phyloP scores from a whole-genome alignment of 176 grass and related monocot species.

The Oryza australiensis region DNA sequence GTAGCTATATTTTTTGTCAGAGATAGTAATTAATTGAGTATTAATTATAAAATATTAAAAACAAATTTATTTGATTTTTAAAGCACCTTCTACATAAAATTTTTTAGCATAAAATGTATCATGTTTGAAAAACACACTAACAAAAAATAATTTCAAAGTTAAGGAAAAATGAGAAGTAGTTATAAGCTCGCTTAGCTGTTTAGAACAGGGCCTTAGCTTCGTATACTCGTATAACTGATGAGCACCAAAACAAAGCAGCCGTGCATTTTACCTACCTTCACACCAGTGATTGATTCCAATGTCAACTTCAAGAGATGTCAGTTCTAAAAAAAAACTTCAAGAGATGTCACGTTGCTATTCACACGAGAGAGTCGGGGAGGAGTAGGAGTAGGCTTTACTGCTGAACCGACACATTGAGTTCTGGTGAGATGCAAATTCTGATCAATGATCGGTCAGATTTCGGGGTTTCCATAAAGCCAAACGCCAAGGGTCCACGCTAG shows the following conservation, averaged over 20 bases:
- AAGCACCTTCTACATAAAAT: no score
- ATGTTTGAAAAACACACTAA: no score
- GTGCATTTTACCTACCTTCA: constrained; percentile 20
- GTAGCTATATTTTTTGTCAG: no score
- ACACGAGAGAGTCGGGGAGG: background rate
- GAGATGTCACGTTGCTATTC: background rate
- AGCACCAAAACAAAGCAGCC: background rate
- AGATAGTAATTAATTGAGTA: no score
- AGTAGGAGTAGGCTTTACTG: background rate
- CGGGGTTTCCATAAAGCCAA: background rate
- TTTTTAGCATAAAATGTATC: no score
- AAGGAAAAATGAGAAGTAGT: no score
- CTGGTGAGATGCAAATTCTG: background rate
- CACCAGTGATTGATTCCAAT: background rate
- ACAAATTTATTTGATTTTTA: no score
- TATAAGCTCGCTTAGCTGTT: no score
- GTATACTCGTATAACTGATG: background rate
- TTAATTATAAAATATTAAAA: no score
- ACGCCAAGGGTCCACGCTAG: background rate
- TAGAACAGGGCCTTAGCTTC: no score
- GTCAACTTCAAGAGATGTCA: constrained; percentile 14
- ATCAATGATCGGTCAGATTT: background rate
- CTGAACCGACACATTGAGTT: background rate
- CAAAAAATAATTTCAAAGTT: no score
- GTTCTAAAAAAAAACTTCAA: no score